Percentiles rank a stretch among this genome's conserved stretches.
Conservation (phyloP, 345 rosid genomes). For the Lumnitzera littorea region DNA sequence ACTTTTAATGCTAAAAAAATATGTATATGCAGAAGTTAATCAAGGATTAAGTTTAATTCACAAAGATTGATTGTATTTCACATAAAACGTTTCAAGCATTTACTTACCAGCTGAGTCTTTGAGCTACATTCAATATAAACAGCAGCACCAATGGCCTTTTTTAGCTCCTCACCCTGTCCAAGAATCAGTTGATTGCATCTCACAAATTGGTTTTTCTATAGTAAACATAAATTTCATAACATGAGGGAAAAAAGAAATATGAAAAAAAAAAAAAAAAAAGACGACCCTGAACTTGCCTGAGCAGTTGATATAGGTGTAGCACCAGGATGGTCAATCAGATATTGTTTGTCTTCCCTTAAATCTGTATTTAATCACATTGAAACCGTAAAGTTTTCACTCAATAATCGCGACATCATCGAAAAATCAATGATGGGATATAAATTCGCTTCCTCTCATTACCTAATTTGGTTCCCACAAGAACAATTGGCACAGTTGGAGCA, state of each 20-base stretch:
- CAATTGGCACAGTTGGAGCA: conserved; percentile 46
- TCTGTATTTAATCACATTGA: conserved; percentile 20
- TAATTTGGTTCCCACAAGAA: conserved; percentile 47
- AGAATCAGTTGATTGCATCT: not conserved
- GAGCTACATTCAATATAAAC: conserved; percentile 50
- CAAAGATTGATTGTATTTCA: too few species aligned
- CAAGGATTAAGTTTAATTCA: too few species aligned
- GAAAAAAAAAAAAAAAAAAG: not conserved
- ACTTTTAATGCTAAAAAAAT: too few species aligned
- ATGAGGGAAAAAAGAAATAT: not conserved
- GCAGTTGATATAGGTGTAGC: conserved; percentile 33
- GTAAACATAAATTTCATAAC: not conserved
- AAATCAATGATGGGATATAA: not conserved
- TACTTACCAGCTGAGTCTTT: conserved; percentile 39
- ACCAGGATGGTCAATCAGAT: conserved; percentile 36
- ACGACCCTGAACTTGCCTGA: conserved; percentile 20
- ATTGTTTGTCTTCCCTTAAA: conserved; percentile 41
- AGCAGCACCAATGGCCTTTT: conserved; percentile 46
- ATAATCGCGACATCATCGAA: not conserved
- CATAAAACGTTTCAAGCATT: too few species aligned
- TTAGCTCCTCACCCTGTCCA: conserved; percentile 46
- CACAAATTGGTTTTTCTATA: too few species aligned
- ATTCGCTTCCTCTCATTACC: conserved; percentile 19
- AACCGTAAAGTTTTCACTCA: not conserved
- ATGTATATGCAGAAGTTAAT: too few species aligned